These are phyloP conservation scores for Penicillium sp. DNA, from an alignment of 2,329 filamentous ascomycete species.

Conservation along the genomic window DNA sequence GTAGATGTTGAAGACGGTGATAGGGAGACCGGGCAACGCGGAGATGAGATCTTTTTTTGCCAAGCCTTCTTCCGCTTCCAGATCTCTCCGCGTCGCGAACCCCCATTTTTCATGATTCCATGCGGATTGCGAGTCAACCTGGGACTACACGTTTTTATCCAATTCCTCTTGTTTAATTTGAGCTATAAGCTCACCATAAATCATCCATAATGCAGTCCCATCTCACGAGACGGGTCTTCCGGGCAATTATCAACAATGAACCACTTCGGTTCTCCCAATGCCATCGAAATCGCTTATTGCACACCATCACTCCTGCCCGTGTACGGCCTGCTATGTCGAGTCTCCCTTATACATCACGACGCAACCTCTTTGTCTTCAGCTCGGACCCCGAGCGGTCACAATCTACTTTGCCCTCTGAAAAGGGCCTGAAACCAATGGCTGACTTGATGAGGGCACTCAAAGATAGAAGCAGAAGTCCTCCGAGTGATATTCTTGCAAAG, in stretches of 20 bases:
- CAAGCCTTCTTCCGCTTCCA: slow-evolving; percentile 31
- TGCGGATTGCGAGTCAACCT: background rate
- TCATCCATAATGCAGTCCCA: slow-evolving; percentile 44
- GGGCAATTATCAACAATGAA: slow-evolving; percentile 46
- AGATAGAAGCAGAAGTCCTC: slow-evolving; percentile 64
- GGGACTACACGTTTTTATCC: background rate
- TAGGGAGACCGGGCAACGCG: slow-evolving; percentile 16
- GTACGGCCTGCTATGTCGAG: slow-evolving; percentile 29
- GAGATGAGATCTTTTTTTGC: slow-evolving; percentile 32
- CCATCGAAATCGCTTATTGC: slow-evolving; percentile 34
- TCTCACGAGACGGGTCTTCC: slow-evolving; percentile 47
- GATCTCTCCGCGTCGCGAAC: slow-evolving; percentile 24
- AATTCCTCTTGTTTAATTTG: background rate
- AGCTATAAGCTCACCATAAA: background rate
- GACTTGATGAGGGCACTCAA: slow-evolving; percentile 64
- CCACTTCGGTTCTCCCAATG: slow-evolving; percentile 44
- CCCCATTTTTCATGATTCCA: slow-evolving; percentile 5
- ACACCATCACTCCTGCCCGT: slow-evolving; percentile 32
- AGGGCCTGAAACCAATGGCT: slow-evolving; percentile 69
- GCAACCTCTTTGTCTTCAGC: slow-evolving; percentile 36
- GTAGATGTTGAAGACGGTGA: slow-evolving; percentile 2
- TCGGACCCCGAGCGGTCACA: slow-evolving; percentile 54
- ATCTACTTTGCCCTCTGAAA: slow-evolving; percentile 57
- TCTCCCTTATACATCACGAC: slow-evolving; percentile 39
- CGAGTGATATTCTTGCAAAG: slow-evolving; percentile 60